phyloP scores from a whole-genome alignment of 352 stramenopile genomes.

The Pilasporangium apinafurcum region DNA sequence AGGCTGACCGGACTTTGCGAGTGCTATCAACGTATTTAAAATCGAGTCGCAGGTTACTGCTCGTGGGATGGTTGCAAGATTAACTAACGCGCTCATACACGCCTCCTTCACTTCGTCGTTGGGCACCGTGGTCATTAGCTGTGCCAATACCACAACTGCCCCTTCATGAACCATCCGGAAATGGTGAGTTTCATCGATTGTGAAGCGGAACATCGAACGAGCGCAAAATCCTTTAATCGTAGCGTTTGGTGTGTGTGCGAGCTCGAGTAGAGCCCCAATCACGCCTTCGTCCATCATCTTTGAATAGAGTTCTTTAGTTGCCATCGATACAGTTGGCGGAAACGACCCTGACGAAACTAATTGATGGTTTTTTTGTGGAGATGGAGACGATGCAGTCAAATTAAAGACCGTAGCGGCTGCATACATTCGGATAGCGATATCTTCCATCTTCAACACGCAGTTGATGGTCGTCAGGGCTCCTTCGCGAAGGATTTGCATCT shows the following conservation, averaged over 20 bases:
- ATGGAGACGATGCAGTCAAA: slow-evolving; percentile 20
- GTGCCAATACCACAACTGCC: slow-evolving; percentile 48
- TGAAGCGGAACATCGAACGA: slow-evolving; percentile 62
- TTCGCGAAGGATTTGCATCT: slow-evolving; percentile 66
- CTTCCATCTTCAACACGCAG: slow-evolving; percentile 63
- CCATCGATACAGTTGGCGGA: slow-evolving; percentile 10
- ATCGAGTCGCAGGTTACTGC: slow-evolving; percentile 70
- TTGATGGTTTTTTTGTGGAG: neutral
- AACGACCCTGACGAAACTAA: slow-evolving; percentile 2
- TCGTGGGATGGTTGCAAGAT: slow-evolving; percentile 58
- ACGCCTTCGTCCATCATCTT: slow-evolving; percentile 76
- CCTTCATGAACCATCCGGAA: slow-evolving; percentile 79
- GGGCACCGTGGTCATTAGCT: slow-evolving; percentile 49
- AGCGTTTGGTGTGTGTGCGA: slow-evolving; percentile 53
- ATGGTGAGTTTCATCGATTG: slow-evolving; percentile 64
- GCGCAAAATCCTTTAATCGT: slow-evolving; percentile 69
- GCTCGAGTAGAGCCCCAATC: slow-evolving; percentile 47
- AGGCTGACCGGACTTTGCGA: slow-evolving; percentile 24
- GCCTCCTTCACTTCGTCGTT: slow-evolving; percentile 46
- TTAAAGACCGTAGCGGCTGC: slow-evolving; percentile 74
- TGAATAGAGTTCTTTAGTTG: slow-evolving; percentile 43
- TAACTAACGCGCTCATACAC: slow-evolving; percentile 69
- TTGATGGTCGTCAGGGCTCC: slow-evolving; percentile 52
- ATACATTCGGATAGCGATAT: slow-evolving; percentile 55
- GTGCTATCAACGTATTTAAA: slow-evolving; percentile 35